Evolutionary conservation across 768 basidiomycete genomes (phyloP).

Genomic region (Xerocomellus chrysenteron): DNA sequence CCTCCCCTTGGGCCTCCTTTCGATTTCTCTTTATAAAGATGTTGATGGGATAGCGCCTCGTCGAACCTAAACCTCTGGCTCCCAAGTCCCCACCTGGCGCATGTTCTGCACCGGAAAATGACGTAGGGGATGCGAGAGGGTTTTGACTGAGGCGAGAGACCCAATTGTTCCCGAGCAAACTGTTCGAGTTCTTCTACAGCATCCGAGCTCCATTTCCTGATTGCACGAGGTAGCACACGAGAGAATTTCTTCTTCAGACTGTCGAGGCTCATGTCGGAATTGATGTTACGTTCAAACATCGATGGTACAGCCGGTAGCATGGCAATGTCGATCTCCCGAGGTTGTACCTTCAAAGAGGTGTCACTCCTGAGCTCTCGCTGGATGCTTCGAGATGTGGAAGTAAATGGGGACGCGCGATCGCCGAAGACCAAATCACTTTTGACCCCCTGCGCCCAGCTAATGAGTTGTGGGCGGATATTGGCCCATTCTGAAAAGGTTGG

Average conservation of each 20-base stretch:
- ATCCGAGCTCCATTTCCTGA: slow-evolving; percentile 7
- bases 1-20: no score
- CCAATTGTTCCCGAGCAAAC: background rate
- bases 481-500: slow-evolving; percentile 6
- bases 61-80: background rate
- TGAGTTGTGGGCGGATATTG: background rate
- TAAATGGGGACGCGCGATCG: no score
- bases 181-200: slow-evolving; percentile 11
- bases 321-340: slow-evolving; percentile 3
- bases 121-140: slow-evolving; percentile 6
- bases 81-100: background rate
- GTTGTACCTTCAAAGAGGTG: background rate
- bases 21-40: slow-evolving; percentile 1
- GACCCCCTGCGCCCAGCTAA: background rate
- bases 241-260: background rate
- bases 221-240: background rate
- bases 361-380: background rate
- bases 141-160: background rate
- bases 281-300: background rate
- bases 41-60: slow-evolving; percentile 1
- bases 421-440: background rate
- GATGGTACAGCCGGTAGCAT: background rate
- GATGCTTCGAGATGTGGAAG: background rate
- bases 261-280: background rate
- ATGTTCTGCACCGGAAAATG: slow-evolving; percentile 11